Evolutionary conservation across 2,329 filamentous ascomycete species (phyloP).

Genomic region (Stemphylium lycopersici): DNA sequence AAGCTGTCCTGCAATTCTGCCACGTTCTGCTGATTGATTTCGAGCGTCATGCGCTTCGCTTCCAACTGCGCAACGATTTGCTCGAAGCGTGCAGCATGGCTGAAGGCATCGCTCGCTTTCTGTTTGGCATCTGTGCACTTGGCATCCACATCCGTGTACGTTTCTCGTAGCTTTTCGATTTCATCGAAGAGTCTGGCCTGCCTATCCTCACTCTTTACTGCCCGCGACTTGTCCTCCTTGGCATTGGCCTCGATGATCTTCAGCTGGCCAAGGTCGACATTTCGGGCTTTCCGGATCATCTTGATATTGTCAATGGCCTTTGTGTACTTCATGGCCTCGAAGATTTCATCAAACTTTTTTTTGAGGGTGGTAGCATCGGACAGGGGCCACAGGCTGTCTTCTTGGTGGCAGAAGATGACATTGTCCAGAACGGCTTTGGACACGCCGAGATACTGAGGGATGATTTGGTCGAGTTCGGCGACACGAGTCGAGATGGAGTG

Average conservation of each 20-base stretch:
- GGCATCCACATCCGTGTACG: slow-evolving; percentile 39
- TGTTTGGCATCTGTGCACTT: slow-evolving; percentile 46
- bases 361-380: slow-evolving; percentile 86
- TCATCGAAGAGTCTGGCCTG: slow-evolving; percentile 69
- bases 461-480: slow-evolving; percentile 79
- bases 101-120: slow-evolving; percentile 69
- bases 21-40: slow-evolving; percentile 72
- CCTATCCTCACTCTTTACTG: slow-evolving; percentile 62
- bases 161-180: slow-evolving; percentile 59
- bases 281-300: slow-evolving; percentile 79
- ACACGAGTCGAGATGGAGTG: slow-evolving; percentile 79
- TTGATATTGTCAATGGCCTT: slow-evolving; percentile 98
- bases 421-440: slow-evolving; percentile 88
- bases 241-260: slow-evolving; percentile 78
- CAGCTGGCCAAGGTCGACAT: slow-evolving; percentile 72
- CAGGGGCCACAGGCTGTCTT: slow-evolving; percentile 96
- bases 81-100: slow-evolving; percentile 74
- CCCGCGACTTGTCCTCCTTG: slow-evolving; percentile 84
- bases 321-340: slow-evolving; percentile 95
- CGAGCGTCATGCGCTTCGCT: slow-evolving; percentile 76
- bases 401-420: slow-evolving; percentile 98
- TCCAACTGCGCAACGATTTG: slow-evolving; percentile 76
- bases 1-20: slow-evolving; percentile 73
- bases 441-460: slow-evolving; percentile 87
- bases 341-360: slow-evolving; percentile 96